Percentiles rank a stretch among this genome's conserved stretches.
phyloP scores from a whole-genome alignment of 106 monocot genomes.

The Chionographis japonica region DNA sequence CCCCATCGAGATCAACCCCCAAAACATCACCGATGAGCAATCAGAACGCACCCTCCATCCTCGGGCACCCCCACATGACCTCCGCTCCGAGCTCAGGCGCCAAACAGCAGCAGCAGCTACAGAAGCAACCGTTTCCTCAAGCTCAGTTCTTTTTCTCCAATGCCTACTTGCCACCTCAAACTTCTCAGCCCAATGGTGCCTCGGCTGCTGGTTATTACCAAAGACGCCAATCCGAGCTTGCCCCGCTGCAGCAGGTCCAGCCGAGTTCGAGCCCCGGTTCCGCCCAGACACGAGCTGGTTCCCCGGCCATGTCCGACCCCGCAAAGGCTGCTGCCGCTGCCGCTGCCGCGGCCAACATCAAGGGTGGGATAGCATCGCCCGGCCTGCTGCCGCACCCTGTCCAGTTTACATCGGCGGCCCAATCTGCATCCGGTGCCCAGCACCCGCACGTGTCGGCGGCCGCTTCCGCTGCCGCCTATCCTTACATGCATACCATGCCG shows the following conservation, averaged over 20 bases:
- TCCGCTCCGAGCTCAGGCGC: conserved; percentile 14
- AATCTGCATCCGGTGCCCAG: too few species aligned
- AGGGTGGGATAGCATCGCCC: conserved; percentile 13
- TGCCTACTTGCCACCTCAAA: conserved; percentile 25
- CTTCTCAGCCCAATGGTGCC: conserved; percentile 3
- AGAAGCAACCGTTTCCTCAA: conserved; percentile 26
- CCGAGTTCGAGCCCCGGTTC: conserved; percentile 6
- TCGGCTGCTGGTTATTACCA: conserved; percentile 18
- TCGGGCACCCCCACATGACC: conserved; percentile 32
- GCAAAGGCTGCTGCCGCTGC: conserved; percentile 13
- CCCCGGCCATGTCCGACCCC: conserved; percentile 11
- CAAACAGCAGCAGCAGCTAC: conserved; percentile 16
- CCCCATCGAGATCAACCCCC: conserved; percentile 19
- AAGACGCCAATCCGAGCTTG: conserved; percentile 8
- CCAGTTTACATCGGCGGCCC: conserved; percentile 6
- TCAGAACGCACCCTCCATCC: conserved; percentile 34
- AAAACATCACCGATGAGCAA: conserved; percentile 31
- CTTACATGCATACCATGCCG: conserved; percentile 40
- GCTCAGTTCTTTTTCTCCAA: conserved; percentile 42
- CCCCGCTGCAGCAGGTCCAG: conserved; percentile 9
- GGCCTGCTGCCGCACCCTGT: conserved; percentile 19
- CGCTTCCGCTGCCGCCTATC: conserved; percentile 13
- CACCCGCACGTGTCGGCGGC: neutral
- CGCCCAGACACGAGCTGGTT: neutral
- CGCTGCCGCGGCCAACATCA: neutral